Percentiles rank a stretch among this genome's conserved stretches.
These are phyloP conservation scores for Neoascochyta sp. DNA, from an alignment of 2,329 filamentous ascomycete species.

Conservation along the genomic window DNA sequence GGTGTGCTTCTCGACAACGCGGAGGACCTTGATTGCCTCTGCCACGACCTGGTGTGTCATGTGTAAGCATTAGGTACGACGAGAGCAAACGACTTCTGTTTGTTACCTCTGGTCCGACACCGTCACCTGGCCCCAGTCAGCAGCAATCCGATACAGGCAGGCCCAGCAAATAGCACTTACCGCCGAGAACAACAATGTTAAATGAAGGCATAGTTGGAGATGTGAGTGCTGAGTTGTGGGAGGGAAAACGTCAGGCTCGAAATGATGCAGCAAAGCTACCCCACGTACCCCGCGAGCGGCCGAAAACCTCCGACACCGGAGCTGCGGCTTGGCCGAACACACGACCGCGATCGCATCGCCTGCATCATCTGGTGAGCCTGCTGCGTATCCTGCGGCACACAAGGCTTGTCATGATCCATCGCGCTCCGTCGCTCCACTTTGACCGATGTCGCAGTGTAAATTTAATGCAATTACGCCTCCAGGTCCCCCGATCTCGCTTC, in stretches of 20 bases:
- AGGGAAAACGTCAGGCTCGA: background rate
- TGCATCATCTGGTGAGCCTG: no score
- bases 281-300: background rate
- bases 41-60: slow-evolving; percentile 62
- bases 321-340: no score
- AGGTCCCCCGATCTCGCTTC: no score
- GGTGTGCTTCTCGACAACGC: slow-evolving; percentile 70
- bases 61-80: slow-evolving; percentile 15
- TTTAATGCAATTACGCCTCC: no score
- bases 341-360: no score
- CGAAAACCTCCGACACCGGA: background rate
- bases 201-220: slow-evolving; percentile 36
- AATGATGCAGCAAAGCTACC: background rate
- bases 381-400: no score
- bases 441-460: no score
- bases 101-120: slow-evolving; percentile 42
- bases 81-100: slow-evolving; percentile 3
- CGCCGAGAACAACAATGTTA: slow-evolving; percentile 43
- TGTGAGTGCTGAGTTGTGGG: no score
- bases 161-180: slow-evolving; percentile 19
- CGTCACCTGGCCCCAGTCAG: slow-evolving; percentile 36
- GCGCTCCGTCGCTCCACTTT: no score
- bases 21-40: slow-evolving; percentile 82
- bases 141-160: background rate
- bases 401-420: no score